phyloP scores from a whole-genome alignment of 2,329 filamentous ascomycete genomes.

The Fusarium staphyleae region DNA sequence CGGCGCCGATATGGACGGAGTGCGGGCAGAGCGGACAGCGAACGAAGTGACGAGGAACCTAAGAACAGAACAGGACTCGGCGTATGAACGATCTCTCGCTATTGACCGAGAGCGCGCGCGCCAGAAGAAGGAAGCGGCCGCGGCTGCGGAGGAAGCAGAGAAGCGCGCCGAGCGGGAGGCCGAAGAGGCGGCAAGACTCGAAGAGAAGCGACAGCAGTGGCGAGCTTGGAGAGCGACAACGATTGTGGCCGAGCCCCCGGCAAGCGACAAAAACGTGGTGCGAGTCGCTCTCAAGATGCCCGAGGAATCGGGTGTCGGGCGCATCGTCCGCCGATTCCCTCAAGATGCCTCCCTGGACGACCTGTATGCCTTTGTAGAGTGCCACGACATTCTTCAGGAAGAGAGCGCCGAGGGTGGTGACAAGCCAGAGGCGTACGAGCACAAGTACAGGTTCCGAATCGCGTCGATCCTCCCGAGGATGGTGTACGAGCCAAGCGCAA shows the following conservation, averaged over 20 bases:
- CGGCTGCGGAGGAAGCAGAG: slow-evolving; percentile 71
- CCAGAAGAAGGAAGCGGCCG: slow-evolving; percentile 77
- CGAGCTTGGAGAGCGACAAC: slow-evolving; percentile 76
- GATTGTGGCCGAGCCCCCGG: slow-evolving; percentile 72
- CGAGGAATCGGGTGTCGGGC: slow-evolving; percentile 66
- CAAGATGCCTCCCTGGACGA: slow-evolving; percentile 79
- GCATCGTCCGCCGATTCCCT: slow-evolving; percentile 79
- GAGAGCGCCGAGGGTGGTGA: slow-evolving; percentile 41
- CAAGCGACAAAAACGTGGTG: slow-evolving; percentile 70
- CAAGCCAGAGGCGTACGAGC: slow-evolving; percentile 73
- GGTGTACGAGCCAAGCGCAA: slow-evolving; percentile 74
- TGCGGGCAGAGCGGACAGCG: slow-evolving; percentile 77
- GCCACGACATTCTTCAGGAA: slow-evolving; percentile 70
- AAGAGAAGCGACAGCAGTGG: slow-evolving; percentile 70
- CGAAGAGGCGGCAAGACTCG: slow-evolving; percentile 62
- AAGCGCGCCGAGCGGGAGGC: slow-evolving; percentile 66
- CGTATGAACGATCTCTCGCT: slow-evolving; percentile 91
- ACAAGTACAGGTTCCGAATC: slow-evolving; percentile 84
- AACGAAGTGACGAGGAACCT: slow-evolving; percentile 83
- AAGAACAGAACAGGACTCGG: slow-evolving; percentile 87
- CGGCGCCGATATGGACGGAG: slow-evolving; percentile 74
- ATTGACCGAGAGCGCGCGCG: slow-evolving; percentile 85
- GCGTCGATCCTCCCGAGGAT: slow-evolving; percentile 85
- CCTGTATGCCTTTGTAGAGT: slow-evolving; percentile 95
- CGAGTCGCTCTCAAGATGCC: slow-evolving; percentile 74